Base-by-base conservation (phyloP, 163 green algal species). In the Chlamydomonas reinhardtii region DNA sequence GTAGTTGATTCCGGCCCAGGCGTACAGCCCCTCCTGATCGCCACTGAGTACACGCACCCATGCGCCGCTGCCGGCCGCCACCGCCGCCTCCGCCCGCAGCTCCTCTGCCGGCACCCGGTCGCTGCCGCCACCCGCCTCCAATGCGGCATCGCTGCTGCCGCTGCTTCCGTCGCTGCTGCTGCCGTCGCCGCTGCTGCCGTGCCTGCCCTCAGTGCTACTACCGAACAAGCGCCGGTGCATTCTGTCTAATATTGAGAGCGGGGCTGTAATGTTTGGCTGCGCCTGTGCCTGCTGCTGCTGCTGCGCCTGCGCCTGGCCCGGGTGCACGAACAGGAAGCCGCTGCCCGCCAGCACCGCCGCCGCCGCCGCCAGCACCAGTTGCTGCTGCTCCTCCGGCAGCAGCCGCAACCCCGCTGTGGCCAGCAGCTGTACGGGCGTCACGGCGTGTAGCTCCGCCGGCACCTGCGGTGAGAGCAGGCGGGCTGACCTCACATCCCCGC, bases 1-100 rank as follows among this genome's bases (percentile, higher is more conserved):
- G 84, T 96, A 97, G 86, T 97, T 97, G 66, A 92, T 88, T 1
- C 93, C 92, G 62, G 93, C 86, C 92, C 93, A 97, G 17, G 90
- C 94, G 76, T 93, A 97, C 68, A 97, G 64, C 1, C 94, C 95
- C 91, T 97, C 95, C 61, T 92, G 76, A 4, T 71, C 74, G 11
- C 94, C 93, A 11, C 68, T 76, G 70, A 96, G 82, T 22, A 95
- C 76, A 1, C 79, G 70, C 2, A 88, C 90, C 89, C 86, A 89
- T 0, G 27, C 62, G 59, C 0, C 48, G 14, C 6, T 17, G 48
- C 48, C 48, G 6, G 48, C 48, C 48, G 48, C 48, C 11, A 56
- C 48, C 48, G 48, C 48, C 48, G 48, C 48, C 48, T 56, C 48
- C 48, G 48, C 48, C 1, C 48, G 48, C 48, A 56, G 12, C 14